Evolutionary conservation across 2,329 filamentous ascomycete genomes (phyloP).

Genomic region (Botryosphaeria agaves): DNA sequence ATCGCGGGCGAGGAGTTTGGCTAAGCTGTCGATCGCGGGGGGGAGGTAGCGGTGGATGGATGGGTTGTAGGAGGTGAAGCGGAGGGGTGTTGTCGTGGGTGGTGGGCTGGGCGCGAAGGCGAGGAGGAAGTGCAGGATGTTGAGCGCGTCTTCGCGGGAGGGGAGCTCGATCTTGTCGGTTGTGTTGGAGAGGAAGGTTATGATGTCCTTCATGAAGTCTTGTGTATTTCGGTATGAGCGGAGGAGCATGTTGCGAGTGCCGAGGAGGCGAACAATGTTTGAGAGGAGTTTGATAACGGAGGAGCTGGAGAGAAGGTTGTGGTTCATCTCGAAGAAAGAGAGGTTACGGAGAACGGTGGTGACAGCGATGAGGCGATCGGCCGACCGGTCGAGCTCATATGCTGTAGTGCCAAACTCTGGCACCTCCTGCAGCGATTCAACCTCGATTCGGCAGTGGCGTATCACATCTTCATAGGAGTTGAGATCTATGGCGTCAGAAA

Average conservation of each 20-base stretch:
- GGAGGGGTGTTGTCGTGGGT: slow-evolving; percentile 44
- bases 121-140: slow-evolving; percentile 73
- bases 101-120: slow-evolving; percentile 71
- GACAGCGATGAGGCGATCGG: slow-evolving; percentile 75
- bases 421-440: slow-evolving; percentile 52
- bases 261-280: slow-evolving; percentile 67
- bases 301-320: slow-evolving; percentile 55
- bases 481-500: slow-evolving; percentile 73
- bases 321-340: slow-evolving; percentile 71
- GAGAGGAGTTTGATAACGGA: slow-evolving; percentile 70
- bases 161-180: slow-evolving; percentile 66
- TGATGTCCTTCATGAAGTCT: slow-evolving; percentile 93
- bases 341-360: slow-evolving; percentile 86
- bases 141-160: slow-evolving; percentile 71
- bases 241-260: slow-evolving; percentile 74
- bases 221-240: slow-evolving; percentile 69
- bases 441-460: slow-evolving; percentile 59
- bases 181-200: slow-evolving; percentile 80
- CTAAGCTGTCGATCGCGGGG: slow-evolving; percentile 73
- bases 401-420: slow-evolving; percentile 57
- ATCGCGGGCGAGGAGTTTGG: slow-evolving; percentile 81
- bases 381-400: slow-evolving; percentile 72
- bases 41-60: slow-evolving; percentile 74
- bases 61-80: slow-evolving; percentile 70
- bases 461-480: slow-evolving; percentile 76